Percentiles rank a stretch among this genome's conserved stretches.
Evolutionary conservation across 139 green algal species (phyloP).

Genomic region (Ostreobium quekettii): DNA sequence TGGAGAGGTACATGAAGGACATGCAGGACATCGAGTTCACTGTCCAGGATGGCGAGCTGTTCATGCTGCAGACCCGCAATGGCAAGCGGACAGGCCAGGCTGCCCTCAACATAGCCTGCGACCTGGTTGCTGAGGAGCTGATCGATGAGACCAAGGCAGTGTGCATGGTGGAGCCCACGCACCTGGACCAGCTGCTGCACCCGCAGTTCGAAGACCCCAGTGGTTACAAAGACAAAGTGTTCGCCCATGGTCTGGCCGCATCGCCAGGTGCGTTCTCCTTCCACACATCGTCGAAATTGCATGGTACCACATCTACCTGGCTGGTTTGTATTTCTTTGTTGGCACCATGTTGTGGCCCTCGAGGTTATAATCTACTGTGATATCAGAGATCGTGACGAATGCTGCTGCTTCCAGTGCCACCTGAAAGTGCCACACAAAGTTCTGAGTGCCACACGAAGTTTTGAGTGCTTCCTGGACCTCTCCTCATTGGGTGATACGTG

Average conservation of each 20-base stretch:
- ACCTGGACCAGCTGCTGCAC: constrained; percentile 86
- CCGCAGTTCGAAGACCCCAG: constrained; percentile 61
- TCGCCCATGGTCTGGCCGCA: constrained; percentile 67
- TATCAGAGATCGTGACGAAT: too few species aligned
- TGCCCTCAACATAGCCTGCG: constrained; percentile 67
- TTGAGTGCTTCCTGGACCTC: too few species aligned
- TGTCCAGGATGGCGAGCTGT: constrained; percentile 72
- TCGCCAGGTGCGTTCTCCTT: too few species aligned
- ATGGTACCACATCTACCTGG: neutral
- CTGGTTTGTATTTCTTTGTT: neutral
- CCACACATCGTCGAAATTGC: too few species aligned
- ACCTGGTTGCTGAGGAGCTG: constrained; percentile 54
- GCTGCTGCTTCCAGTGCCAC: neutral
- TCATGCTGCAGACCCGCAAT: constrained; percentile 80
- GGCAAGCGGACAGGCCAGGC: constrained; percentile 78
- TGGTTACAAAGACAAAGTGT: constrained; percentile 46
- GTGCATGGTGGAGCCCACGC: constrained; percentile 70
- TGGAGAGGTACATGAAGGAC: constrained; percentile 78
- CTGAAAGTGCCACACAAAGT: too few species aligned
- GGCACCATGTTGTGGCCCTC: neutral
- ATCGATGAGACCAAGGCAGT: constrained; percentile 44
- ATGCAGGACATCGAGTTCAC: constrained; percentile 91
- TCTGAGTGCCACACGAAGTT: too few species aligned
- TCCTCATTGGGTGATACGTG: too few species aligned
- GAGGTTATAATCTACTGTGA: too few species aligned